Evolutionary conservation across 768 basidiomycete species (phyloP).

Genomic region (Brasilioporus rufonigricans): DNA sequence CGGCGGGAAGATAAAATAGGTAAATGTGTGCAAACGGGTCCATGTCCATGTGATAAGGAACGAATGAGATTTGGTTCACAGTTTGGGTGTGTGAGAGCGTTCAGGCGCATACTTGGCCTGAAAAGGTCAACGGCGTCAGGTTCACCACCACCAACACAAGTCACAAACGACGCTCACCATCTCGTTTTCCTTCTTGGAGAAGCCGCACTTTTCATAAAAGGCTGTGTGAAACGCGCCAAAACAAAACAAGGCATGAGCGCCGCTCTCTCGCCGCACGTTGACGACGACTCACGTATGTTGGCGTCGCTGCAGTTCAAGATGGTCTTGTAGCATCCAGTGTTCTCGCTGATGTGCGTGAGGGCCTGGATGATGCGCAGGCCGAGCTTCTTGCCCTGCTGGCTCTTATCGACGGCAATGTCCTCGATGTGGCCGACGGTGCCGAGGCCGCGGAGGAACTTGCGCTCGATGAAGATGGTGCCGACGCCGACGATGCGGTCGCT

Average conservation of each 20-base stretch:
- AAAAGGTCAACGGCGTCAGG: slow-evolving; percentile 3
- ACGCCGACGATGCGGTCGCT: slow-evolving; percentile 81
- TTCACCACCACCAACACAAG: not conserved
- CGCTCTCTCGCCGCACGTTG: not conserved
- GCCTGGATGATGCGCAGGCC: slow-evolving; percentile 86
- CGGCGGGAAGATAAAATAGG: slow-evolving; percentile 2
- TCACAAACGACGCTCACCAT: slow-evolving; percentile 56
- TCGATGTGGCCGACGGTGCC: slow-evolving; percentile 94
- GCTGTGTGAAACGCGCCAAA: slow-evolving; percentile 43
- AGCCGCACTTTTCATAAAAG: slow-evolving; percentile 98
- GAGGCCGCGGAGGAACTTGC: slow-evolving; percentile 88
- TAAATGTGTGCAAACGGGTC: slow-evolving; percentile 1
- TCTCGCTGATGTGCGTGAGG: slow-evolving; percentile 80
- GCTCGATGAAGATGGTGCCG: slow-evolving; percentile 85
- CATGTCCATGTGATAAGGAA: slow-evolving; percentile 11
- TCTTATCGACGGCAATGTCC: slow-evolving; percentile 91
- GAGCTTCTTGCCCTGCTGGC: slow-evolving; percentile 88
- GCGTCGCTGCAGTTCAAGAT: slow-evolving; percentile 91
- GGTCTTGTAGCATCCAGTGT: slow-evolving; percentile 87
- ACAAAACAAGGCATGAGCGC: slow-evolving; percentile 4
- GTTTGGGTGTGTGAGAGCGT: slow-evolving; percentile 16
- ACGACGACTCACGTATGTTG: slow-evolving; percentile 77
- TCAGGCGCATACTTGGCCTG: slow-evolving; percentile 62
- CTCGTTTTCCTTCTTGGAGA: slow-evolving; percentile 84
- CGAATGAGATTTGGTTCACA: slow-evolving; percentile 12